A percentile compares a stretch with the other conserved stretches of the same genome.
phyloP scores from a whole-genome alignment of 2,329 filamentous ascomycete species.

The Xylariaceae sp. region DNA sequence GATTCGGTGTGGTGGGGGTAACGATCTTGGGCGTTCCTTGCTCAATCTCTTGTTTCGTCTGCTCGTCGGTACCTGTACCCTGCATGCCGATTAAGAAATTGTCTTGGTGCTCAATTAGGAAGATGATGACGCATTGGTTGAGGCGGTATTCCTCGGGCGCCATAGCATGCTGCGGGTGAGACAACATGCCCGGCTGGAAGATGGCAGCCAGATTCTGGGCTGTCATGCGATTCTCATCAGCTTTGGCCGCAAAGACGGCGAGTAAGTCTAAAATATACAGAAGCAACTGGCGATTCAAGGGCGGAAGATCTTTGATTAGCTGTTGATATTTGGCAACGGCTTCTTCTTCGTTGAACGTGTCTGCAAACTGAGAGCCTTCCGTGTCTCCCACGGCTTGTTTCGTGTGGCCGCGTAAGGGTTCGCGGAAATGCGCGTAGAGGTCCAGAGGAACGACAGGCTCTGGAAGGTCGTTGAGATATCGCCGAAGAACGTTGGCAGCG shows the following conservation, averaged over 20 bases:
- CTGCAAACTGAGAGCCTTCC: conserved; percentile 67
- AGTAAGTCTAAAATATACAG: conserved; percentile 95
- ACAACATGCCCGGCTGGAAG: conserved; percentile 94
- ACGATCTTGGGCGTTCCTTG: conserved; percentile 64
- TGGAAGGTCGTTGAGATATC: conserved; percentile 93
- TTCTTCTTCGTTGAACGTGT: conserved; percentile 68
- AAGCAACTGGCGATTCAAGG: conserved; percentile 87
- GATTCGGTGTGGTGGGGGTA: conserved; percentile 47
- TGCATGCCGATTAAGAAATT: conserved; percentile 98
- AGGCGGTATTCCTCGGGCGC: conserved; percentile 88
- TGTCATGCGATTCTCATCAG: conserved; percentile 95
- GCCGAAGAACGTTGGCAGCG: conserved; percentile 90
- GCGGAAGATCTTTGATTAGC: conserved; percentile 88
- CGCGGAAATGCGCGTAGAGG: conserved; percentile 86
- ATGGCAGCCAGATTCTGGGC: conserved; percentile 93
- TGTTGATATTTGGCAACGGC: conserved; percentile 84
- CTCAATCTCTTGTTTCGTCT: conserved; percentile 61
- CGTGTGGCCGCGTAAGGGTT: conserved; percentile 70
- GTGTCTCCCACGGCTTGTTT: conserved; percentile 71
- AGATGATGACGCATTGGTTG: conserved; percentile 95
- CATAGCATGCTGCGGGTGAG: conserved; percentile 94
- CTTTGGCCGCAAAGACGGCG: conserved; percentile 95
- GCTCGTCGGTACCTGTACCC: conserved; percentile 94
- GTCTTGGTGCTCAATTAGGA: conserved; percentile 97
- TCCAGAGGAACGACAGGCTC: conserved; percentile 95